Evolutionary conservation across 2,329 filamentous ascomycete species (phyloP).

Genomic region (Claviceps spartinae): DNA sequence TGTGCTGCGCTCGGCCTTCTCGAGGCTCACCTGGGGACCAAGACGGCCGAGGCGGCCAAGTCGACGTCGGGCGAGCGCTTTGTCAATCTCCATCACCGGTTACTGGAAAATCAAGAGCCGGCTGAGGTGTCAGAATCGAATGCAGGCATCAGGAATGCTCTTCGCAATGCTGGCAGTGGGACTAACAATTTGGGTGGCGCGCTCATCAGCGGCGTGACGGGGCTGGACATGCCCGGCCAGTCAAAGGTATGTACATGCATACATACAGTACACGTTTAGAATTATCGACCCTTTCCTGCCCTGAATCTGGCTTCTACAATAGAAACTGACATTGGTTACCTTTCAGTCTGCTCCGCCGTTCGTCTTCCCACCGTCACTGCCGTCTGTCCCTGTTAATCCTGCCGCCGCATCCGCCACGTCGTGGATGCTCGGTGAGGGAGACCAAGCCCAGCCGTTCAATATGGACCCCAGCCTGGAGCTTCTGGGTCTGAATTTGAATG

Average conservation of each 20-base stretch:
- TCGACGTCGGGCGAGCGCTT: constrained; percentile 46
- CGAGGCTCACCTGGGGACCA: constrained; percentile 44
- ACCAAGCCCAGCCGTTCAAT: constrained; percentile 28
- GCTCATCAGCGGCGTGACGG: constrained; percentile 10
- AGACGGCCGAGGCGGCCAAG: constrained; percentile 43
- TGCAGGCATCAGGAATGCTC: too few relatives aligned
- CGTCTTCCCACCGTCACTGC: constrained; percentile 22
- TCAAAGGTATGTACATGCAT: constrained; percentile 20
- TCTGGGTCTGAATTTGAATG: constrained; percentile 39
- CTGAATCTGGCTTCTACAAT: background rate
- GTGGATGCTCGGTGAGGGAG: constrained; percentile 20
- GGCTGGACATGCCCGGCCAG: constrained; percentile 22
- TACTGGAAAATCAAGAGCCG: constrained; percentile 40
- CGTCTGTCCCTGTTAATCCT: constrained; percentile 22
- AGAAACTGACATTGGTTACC: constrained; percentile 15
- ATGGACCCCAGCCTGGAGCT: constrained; percentile 41
- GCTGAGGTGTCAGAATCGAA: constrained; percentile 18
- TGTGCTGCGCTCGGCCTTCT: constrained; percentile 45
- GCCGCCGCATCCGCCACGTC: constrained; percentile 17
- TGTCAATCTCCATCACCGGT: constrained; percentile 42
- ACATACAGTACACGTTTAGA: too few relatives aligned
- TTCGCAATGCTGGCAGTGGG: background rate
- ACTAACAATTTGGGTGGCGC: constrained; percentile 10
- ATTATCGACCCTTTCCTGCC: background rate
- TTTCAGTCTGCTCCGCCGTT: constrained; percentile 30